phyloP scores from a whole-genome alignment of 2,329 filamentous ascomycete genomes.

The Scopulariopsis brevicaulis region DNA sequence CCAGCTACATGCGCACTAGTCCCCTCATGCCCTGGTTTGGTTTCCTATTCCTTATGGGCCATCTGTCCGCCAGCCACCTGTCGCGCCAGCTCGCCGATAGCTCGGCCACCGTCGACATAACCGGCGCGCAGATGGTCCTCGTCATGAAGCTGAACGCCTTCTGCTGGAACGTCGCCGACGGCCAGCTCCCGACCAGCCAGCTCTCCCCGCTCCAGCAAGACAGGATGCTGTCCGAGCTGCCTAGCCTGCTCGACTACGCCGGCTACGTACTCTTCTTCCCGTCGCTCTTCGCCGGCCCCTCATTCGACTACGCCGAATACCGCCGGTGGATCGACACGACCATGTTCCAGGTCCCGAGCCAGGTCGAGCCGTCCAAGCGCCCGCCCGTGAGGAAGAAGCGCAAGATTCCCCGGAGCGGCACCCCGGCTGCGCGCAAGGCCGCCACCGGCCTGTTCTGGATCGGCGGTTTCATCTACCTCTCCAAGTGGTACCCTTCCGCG shows the following conservation, averaged over 20 bases:
- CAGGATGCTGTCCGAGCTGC: conserved; percentile 64
- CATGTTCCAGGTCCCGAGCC: conserved; percentile 81
- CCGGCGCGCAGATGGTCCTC: conserved; percentile 93
- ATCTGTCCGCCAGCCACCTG: conserved; percentile 88
- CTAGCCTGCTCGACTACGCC: conserved; percentile 66
- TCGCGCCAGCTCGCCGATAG: conserved; percentile 61
- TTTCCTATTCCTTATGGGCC: conserved; percentile 88
- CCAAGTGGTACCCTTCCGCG: conserved; percentile 51
- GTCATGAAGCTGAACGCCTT: conserved; percentile 97
- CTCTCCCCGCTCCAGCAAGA: conserved; percentile 84
- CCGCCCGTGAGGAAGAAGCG: conserved; percentile 81
- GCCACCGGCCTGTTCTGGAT: conserved; percentile 69
- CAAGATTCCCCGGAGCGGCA: conserved; percentile 83
- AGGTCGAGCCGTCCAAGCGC: conserved; percentile 73
- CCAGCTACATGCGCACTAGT: conserved; percentile 64
- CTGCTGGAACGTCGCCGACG: conserved; percentile 96
- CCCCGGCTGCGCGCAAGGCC: conserved; percentile 71
- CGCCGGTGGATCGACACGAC: conserved; percentile 82
- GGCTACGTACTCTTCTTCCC: conserved; percentile 96
- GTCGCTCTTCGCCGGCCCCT: conserved; percentile 75
- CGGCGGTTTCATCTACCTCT: conserved; percentile 62
- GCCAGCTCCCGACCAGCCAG: conserved; percentile 63
- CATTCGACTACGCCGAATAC: conserved; percentile 93
- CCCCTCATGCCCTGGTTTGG: conserved; percentile 97
- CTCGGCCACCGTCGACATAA: conserved; percentile 69